A percentile compares a stretch with the other conserved stretches of the same genome.
Conservation (phyloP, 352 stramenopile genomes). For the Blastocystis hominis region DNA sequence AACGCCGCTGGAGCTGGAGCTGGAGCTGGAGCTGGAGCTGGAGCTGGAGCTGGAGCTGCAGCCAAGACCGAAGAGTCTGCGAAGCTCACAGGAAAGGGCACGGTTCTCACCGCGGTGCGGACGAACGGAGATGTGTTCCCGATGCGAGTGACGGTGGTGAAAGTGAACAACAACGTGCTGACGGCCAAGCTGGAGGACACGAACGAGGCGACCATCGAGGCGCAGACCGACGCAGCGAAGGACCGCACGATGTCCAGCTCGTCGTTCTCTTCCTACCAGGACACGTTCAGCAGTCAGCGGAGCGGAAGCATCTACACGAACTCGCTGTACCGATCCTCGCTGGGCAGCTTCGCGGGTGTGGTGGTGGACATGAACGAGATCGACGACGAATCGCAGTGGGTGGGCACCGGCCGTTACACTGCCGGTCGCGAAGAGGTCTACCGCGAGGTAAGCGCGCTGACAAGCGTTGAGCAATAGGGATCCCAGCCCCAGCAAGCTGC, state of each 20-base stretch:
- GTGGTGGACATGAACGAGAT: slow-evolving; percentile 54
- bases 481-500: background rate
- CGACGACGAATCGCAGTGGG: background rate
- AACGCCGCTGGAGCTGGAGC: too few relatives aligned
- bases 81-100: slow-evolving; percentile 84
- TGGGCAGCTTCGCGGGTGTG: background rate
- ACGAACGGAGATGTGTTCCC: slow-evolving; percentile 3
- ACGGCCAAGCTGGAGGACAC: background rate
- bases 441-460: background rate
- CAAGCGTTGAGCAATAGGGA: background rate
- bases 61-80: background rate
- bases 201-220: background rate
- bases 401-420: slow-evolving; percentile 14
- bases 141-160: background rate
- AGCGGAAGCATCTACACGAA: background rate
- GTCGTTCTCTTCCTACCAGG: background rate
- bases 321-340: background rate
- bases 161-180: slow-evolving; percentile 22
- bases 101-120: slow-evolving; percentile 65
- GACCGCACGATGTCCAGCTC: background rate
- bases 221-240: background rate
- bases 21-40: too few relatives aligned
- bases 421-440: slow-evolving; percentile 6
- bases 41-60: too few relatives aligned
- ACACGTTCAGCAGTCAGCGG: background rate